These are phyloP conservation scores for Arabidopsis suecica DNA, from an alignment of 345 rosid species.

Conservation along the genomic window DNA sequence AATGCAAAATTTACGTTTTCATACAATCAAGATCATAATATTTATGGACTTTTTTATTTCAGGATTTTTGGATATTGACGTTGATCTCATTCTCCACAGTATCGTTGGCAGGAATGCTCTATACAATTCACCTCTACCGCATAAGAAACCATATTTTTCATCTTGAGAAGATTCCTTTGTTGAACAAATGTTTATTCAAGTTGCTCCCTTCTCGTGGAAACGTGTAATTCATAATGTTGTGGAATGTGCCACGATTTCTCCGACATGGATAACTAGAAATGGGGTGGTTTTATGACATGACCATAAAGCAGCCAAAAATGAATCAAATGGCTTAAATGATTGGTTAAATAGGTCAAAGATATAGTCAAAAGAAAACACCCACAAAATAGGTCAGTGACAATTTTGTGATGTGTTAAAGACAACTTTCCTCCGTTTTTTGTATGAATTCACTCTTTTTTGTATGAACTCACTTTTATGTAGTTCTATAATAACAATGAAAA, in stretches of 20 bases:
- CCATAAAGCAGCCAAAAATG: not conserved
- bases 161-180: constrained; percentile 54
- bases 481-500: not conserved
- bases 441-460: not conserved
- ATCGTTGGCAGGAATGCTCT: constrained; percentile 65
- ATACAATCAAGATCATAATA: too few species aligned
- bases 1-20: too few species aligned
- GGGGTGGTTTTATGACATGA: not conserved
- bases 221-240: constrained; percentile 3
- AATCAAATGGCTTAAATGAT: not conserved
- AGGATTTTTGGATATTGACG: constrained; percentile 90
- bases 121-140: constrained; percentile 55
- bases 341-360: not conserved
- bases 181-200: constrained; percentile 34
- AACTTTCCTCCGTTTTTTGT: not conserved
- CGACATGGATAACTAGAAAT: not conserved
- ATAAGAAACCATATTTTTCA: constrained; percentile 76
- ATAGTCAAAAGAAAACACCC: not conserved
- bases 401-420: not conserved
- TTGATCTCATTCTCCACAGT: constrained; percentile 59
- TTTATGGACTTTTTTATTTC: constrained; percentile 22
- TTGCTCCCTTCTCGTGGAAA: constrained; percentile 30
- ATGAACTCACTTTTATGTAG: not conserved
- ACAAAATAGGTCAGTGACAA: not conserved
- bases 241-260: not conserved